phyloP scores from a whole-genome alignment of 352 stramenopile species.

The Pythium oligandrum region DNA sequence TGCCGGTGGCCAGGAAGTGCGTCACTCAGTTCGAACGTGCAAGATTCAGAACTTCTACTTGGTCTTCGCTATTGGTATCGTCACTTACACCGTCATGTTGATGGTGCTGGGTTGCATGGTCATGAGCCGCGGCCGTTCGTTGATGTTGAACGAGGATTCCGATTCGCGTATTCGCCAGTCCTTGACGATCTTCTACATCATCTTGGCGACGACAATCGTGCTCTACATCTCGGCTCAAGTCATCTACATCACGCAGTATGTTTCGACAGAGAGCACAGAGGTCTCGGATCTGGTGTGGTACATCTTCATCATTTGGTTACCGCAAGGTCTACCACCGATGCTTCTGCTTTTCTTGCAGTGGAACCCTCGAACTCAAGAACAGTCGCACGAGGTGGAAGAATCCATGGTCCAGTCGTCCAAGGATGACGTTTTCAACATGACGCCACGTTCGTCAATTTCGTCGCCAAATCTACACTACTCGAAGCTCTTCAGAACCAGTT shows the following conservation, averaged over 20 bases:
- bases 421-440: conserved; percentile 84
- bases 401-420: conserved; percentile 70
- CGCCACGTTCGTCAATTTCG: conserved; percentile 63
- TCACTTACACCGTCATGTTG: conserved; percentile 81
- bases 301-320: conserved; percentile 84
- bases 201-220: conserved; percentile 84
- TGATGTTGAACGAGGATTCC: conserved; percentile 86
- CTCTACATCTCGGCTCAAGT: conserved; percentile 84
- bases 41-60: conserved; percentile 81
- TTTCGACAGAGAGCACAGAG: conserved; percentile 55
- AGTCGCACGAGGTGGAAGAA: conserved; percentile 36
- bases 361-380: conserved; percentile 74
- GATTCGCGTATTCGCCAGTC: conserved; percentile 80
- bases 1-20: conserved; percentile 62
- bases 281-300: conserved; percentile 84
- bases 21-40: conserved; percentile 62
- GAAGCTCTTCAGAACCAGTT: conserved; percentile 69
- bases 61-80: conserved; percentile 67
- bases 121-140: conserved; percentile 73
- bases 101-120: conserved; percentile 86
- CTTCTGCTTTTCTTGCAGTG: conserved; percentile 83
- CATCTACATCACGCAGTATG: conserved; percentile 85
- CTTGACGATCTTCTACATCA: conserved; percentile 85
- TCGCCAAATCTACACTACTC: conserved; percentile 83
- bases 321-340: conserved; percentile 65